A percentile compares a stretch with the other conserved stretches of the same genome.
These are phyloP conservation scores for Danielia oregonensis DNA, from an alignment of 805 yeast genomes.

Conservation along the genomic window DNA sequence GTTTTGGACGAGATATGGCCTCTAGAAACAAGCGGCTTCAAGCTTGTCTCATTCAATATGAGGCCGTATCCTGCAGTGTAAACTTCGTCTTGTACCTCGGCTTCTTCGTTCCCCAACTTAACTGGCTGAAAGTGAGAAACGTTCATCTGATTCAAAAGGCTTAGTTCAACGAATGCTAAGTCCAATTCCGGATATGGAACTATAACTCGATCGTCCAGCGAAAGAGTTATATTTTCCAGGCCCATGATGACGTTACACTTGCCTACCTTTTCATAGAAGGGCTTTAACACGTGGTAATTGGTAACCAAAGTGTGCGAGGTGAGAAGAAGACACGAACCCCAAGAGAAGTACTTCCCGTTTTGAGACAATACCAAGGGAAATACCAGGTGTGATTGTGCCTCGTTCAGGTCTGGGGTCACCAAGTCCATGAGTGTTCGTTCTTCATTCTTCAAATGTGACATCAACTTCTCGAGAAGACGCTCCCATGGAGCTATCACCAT, in stretches of 20 bases:
- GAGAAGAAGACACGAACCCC: conserved; percentile 45
- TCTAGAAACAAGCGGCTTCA: conserved; percentile 28
- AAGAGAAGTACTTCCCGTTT: conserved; percentile 10
- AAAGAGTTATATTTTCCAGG: conserved; percentile 5
- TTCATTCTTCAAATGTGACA: too few species aligned
- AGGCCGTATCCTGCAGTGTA: conserved; percentile 40
- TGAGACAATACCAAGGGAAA: conserved; percentile 1
- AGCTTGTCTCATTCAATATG: conserved; percentile 19
- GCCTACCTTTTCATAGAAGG: conserved; percentile 9
- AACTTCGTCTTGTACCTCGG: conserved; percentile 20
- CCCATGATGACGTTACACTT: background rate
- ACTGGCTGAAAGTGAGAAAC: background rate
- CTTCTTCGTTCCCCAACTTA: conserved; percentile 2
- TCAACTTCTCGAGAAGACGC: background rate
- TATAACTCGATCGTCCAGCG: conserved; percentile 16
- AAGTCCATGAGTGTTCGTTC: background rate
- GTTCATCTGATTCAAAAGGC: conserved; percentile 1
- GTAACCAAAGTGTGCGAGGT: conserved; percentile 31
- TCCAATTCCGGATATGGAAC: conserved; percentile 34
- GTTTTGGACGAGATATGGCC: conserved; percentile 29
- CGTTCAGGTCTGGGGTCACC: background rate
- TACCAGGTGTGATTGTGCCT: background rate
- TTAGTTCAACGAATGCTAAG: conserved; percentile 32
- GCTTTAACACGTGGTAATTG: conserved; percentile 38
- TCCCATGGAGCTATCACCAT: conserved; percentile 29